Percentiles rank a stretch among this genome's conserved stretches.
These are phyloP conservation scores for Zasmidium citrigriseum DNA, from an alignment of 2,329 filamentous ascomycete species.

Conservation along the genomic window DNA sequence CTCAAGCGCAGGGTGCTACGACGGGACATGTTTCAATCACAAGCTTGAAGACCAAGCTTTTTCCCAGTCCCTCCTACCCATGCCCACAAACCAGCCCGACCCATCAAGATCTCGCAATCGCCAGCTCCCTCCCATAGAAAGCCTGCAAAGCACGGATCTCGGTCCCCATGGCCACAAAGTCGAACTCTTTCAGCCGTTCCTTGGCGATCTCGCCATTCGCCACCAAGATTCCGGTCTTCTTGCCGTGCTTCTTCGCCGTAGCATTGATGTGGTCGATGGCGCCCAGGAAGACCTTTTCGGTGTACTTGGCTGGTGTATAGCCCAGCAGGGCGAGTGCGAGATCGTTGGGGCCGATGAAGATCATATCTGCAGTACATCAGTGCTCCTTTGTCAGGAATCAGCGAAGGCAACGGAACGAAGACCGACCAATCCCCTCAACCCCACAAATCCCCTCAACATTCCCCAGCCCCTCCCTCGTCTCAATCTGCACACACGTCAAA, in stretches of 20 bases:
- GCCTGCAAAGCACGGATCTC: constrained; percentile 25
- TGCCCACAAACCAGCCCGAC: too few relatives aligned
- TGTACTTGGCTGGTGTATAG: constrained; percentile 42
- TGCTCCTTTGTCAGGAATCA: not conserved
- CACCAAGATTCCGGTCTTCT: constrained; percentile 61
- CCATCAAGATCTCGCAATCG: not conserved
- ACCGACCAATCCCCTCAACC: constrained; percentile 50
- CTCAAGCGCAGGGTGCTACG: too few relatives aligned
- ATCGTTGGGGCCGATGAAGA: constrained; percentile 58
- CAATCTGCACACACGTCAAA: constrained; percentile 50
- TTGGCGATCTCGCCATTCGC: constrained; percentile 52
- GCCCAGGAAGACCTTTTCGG: constrained; percentile 48
- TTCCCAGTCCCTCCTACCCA: too few relatives aligned
- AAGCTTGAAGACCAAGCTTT: too few relatives aligned
- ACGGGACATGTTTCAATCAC: too few relatives aligned
- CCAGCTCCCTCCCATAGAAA: constrained; percentile 29
- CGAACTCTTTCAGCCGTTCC: constrained; percentile 51
- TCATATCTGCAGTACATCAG: constrained; percentile 7
- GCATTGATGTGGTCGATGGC: constrained; percentile 54
- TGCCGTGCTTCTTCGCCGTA: constrained; percentile 62
- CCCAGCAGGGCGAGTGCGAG: constrained; percentile 56
- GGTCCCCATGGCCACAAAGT: constrained; percentile 45
- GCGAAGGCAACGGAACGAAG: not conserved
- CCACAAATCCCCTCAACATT: constrained; percentile 52
- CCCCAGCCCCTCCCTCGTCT: constrained; percentile 41